A percentile compares a stretch with the other conserved stretches of the same genome.
These are phyloP conservation scores for Helicocarpus griseus DNA, from an alignment of 2,329 filamentous ascomycete genomes.

Conservation along the genomic window DNA sequence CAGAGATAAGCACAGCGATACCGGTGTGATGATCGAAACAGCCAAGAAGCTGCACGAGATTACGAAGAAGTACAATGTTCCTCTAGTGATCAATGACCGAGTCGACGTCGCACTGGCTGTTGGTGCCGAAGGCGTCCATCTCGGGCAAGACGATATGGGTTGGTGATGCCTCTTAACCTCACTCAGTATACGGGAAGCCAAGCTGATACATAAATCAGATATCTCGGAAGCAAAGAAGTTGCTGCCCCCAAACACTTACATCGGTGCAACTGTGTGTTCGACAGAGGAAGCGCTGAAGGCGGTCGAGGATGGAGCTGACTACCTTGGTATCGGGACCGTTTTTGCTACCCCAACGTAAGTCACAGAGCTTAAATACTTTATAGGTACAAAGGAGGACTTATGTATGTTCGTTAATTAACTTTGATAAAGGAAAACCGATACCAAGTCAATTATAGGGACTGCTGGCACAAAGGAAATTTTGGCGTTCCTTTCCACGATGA, in stretches of 20 bases:
- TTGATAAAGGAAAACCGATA: slow-evolving; percentile 64
- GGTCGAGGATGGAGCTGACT: slow-evolving; percentile 69
- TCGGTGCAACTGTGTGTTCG: slow-evolving; percentile 77
- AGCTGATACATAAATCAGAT: slow-evolving; percentile 30
- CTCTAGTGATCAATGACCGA: slow-evolving; percentile 85
- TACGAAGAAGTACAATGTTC: slow-evolving; percentile 58
- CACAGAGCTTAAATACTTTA: not conserved
- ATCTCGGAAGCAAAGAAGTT: slow-evolving; percentile 57
- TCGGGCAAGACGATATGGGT: slow-evolving; percentile 92
- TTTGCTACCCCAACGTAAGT: slow-evolving; percentile 71
- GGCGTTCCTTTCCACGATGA: slow-evolving; percentile 43
- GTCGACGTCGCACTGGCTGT: slow-evolving; percentile 80
- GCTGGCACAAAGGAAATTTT: slow-evolving; percentile 61
- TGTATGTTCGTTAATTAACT: slow-evolving; percentile 4
- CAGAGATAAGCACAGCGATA: slow-evolving; percentile 77
- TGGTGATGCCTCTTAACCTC: slow-evolving; percentile 18
- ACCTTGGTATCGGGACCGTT: slow-evolving; percentile 83
- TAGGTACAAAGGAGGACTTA: too few species aligned
- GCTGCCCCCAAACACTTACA: slow-evolving; percentile 67
- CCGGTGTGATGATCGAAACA: slow-evolving; percentile 57
- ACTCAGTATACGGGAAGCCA: not conserved
- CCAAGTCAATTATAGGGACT: slow-evolving; percentile 69
- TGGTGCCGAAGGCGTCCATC: slow-evolving; percentile 82
- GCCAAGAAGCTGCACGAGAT: slow-evolving; percentile 62
- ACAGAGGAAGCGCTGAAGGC: slow-evolving; percentile 63